Conservation (phyloP, 768 basidiomycete species). For the Boletellus ananas region DNA sequence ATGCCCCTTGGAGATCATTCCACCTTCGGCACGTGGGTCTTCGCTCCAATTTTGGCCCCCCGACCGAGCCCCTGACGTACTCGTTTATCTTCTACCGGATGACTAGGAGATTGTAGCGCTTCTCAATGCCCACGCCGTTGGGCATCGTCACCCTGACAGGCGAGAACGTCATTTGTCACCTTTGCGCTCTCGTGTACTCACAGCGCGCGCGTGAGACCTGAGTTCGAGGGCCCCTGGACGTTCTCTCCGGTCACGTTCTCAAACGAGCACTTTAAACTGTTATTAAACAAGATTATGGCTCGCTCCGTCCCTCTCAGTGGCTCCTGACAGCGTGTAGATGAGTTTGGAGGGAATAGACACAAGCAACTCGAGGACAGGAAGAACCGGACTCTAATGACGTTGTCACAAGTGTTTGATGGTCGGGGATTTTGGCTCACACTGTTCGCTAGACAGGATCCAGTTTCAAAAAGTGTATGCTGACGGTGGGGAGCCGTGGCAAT, state of each 20-base stretch:
- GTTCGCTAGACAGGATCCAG: too few species aligned
- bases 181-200: background rate
- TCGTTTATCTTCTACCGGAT: constrained; percentile 75
- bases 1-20: constrained; percentile 72
- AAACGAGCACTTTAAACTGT: constrained; percentile 85
- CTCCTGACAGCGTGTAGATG: too few species aligned
- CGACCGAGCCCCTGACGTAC: background rate
- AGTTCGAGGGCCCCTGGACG: constrained; percentile 91
- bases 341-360: too few species aligned
- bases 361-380: too few species aligned
- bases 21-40: constrained; percentile 72
- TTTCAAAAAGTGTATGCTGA: too few species aligned
- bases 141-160: constrained; percentile 87
- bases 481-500: too few species aligned
- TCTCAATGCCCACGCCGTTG: constrained; percentile 90
- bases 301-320: too few species aligned
- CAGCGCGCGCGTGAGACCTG: constrained; percentile 42
- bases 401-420: too few species aligned
- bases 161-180: constrained; percentile 22
- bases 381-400: too few species aligned
- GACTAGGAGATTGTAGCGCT: constrained; percentile 98
- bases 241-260: constrained; percentile 88
- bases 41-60: background rate
- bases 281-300: too few species aligned
- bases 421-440: too few species aligned